Evolutionary conservation across 2,329 filamentous ascomycete genomes (phyloP).

Genomic region (Arthroderma sp.): DNA sequence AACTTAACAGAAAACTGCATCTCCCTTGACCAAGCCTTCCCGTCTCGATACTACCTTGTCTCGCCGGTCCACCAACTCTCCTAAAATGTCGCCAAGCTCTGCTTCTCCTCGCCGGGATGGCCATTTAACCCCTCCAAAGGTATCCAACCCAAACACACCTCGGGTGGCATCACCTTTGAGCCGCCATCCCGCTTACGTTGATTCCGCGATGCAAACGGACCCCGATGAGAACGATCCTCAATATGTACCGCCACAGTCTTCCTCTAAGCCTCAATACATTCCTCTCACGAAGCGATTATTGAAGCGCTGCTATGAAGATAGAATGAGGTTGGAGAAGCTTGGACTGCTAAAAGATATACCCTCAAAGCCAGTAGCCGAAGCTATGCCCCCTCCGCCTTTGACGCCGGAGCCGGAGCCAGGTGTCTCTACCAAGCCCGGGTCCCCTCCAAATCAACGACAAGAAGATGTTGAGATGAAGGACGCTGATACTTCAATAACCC

Average conservation of each 20-base stretch:
- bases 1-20: conserved; percentile 1
- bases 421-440: neutral
- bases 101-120: conserved; percentile 13
- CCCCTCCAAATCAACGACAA: no score
- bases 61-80: conserved; percentile 25
- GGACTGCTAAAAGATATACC: neutral
- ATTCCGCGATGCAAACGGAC: conserved; percentile 32
- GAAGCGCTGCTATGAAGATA: conserved; percentile 29
- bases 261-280: conserved; percentile 21
- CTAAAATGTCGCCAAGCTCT: conserved; percentile 18
- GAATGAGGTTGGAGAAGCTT: conserved; percentile 22
- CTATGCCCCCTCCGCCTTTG: conserved; percentile 7
- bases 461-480: conserved; percentile 25
- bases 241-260: conserved; percentile 10
- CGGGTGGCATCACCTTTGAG: conserved; percentile 15
- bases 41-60: conserved; percentile 17
- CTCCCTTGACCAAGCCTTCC: conserved; percentile 4
- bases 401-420: conserved; percentile 2
- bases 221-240: conserved; percentile 25
- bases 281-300: conserved; percentile 32
- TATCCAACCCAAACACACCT: conserved; percentile 19
- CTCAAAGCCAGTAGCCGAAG: conserved; percentile 7
- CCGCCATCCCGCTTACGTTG: conserved; percentile 25
- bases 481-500: conserved; percentile 17
- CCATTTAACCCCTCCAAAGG: conserved; percentile 18